Conservation (phyloP, 352 stramenopile genomes). For the Globisporangium abappressorium region DNA sequence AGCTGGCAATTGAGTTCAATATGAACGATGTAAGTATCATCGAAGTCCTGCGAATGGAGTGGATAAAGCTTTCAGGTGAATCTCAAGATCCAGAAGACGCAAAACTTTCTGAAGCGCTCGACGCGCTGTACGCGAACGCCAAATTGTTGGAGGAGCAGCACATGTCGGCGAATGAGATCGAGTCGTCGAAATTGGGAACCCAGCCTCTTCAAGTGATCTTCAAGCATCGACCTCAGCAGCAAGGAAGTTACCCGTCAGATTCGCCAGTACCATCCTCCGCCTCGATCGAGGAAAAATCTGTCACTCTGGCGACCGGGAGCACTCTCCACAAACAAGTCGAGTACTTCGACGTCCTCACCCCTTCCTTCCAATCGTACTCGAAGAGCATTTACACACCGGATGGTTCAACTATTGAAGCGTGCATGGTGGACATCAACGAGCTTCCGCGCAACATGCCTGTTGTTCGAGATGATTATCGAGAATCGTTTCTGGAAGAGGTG, state of each 20-base stretch:
- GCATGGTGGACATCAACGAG: conserved; percentile 65
- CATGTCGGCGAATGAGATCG: conserved; percentile 35
- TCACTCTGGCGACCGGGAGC: conserved; percentile 40
- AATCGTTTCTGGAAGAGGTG: conserved; percentile 60
- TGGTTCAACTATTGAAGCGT: conserved; percentile 67
- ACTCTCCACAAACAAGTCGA: conserved; percentile 49
- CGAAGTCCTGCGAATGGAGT: conserved; percentile 51
- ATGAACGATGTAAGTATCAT: conserved; percentile 64
- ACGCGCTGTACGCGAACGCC: conserved; percentile 42
- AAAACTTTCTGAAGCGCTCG: conserved; percentile 42
- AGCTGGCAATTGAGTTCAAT: conserved; percentile 74
- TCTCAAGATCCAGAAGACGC: conserved; percentile 23
- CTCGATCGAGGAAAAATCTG: conserved; percentile 28
- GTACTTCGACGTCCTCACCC: conserved; percentile 63
- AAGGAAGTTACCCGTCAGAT: conserved; percentile 14
- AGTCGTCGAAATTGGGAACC: conserved; percentile 22
- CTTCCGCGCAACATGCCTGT: conserved; percentile 36
- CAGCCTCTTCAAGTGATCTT: conserved; percentile 81
- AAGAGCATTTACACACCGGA: conserved; percentile 71
- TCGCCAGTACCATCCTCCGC: not conserved
- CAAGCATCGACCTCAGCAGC: conserved; percentile 72
- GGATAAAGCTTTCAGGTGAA: conserved; percentile 25
- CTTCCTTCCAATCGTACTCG: conserved; percentile 53
- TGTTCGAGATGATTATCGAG: conserved; percentile 48
- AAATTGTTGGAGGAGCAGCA: conserved; percentile 47